Evolutionary conservation across 2,329 filamentous ascomycete genomes (phyloP), one percentile per base, ranked within the genome.

Genomic region (Apiospora sp.): DNA sequence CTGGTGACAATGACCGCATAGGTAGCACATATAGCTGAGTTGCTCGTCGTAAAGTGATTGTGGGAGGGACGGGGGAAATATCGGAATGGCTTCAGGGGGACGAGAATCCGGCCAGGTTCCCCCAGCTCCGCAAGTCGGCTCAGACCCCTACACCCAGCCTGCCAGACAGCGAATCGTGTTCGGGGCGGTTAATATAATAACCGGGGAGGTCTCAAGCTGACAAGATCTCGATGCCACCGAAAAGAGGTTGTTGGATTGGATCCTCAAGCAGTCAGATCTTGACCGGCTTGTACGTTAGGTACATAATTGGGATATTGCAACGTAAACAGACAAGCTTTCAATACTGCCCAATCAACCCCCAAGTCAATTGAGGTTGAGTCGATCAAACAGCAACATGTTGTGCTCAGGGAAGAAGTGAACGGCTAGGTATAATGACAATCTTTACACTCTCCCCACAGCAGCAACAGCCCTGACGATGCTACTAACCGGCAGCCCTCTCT

Each of bases 151-250:
- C 58, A 41, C 34, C 58, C 58, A 41, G 41, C 58, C 13, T 64
- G 34, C 8, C 58, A 64, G 58, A n/a, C 34, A 64, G 58, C 58
- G 58, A 64, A 64, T 64, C 58, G 58, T 64, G 58, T 64, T n/a
- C 16, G 34, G 41, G 58, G 34, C 54, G 58, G 58, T 64, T 64
- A 64, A 64, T 64, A 64, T 64, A 41, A 64, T 64, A 64, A 64
- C 58, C 58, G 58, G 58, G 58, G 34, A 64, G 58, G 58, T 41
- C 34, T 22, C 34, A 64, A 41, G 58, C 58, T 41, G 58, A 64
- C 58, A n/a, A 64, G 58, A 64, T 64, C 58, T 41, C 58, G 30
- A 64, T 64, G 58, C 12, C 58, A 64, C 58, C 58, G 14, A 12
- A 34, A 22, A 41, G 30, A 34, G 16, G 41, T 41, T 41, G 34